phyloP scores from a whole-genome alignment of 768 basidiomycete species.

The Punctularia strigosozonata region DNA sequence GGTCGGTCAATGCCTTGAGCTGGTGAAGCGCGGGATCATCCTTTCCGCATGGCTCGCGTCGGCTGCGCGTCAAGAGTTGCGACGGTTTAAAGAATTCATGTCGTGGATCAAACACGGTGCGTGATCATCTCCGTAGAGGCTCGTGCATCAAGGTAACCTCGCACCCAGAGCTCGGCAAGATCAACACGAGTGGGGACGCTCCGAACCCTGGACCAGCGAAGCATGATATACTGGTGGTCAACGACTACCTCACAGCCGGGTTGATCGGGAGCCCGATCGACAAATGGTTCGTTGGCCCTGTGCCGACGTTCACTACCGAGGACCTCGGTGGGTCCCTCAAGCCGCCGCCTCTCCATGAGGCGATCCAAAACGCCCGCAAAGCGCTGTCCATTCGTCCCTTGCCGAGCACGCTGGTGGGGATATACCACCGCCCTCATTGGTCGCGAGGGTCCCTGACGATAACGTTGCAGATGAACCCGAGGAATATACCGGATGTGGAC shows the following conservation, averaged over 20 bases:
- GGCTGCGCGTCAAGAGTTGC: slow-evolving; percentile 52
- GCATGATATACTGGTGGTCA: slow-evolving; percentile 72
- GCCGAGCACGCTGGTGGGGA: slow-evolving; percentile 18
- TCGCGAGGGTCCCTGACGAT: no score
- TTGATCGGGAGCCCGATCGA: slow-evolving; percentile 60
- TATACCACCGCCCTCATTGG: no score
- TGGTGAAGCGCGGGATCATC: slow-evolving; percentile 46
- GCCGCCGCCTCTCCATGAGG: slow-evolving; percentile 23
- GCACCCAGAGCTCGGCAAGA: slow-evolving; percentile 32
- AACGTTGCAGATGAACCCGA: slow-evolving; percentile 35
- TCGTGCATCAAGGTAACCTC: not conserved
- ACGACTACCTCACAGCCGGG: slow-evolving; percentile 66
- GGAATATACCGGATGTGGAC: slow-evolving; percentile 46
- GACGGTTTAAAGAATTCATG: slow-evolving; percentile 70
- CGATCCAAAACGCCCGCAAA: slow-evolving; percentile 35
- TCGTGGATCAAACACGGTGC: slow-evolving; percentile 67
- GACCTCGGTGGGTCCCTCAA: slow-evolving; percentile 36
- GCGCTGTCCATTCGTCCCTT: slow-evolving; percentile 23
- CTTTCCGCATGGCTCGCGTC: slow-evolving; percentile 59
- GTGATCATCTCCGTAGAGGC: slow-evolving; percentile 9
- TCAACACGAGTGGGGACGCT: slow-evolving; percentile 40
- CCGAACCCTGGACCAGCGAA: slow-evolving; percentile 31
- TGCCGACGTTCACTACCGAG: slow-evolving; percentile 35
- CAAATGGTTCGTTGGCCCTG: slow-evolving; percentile 66
- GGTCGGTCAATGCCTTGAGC: slow-evolving; percentile 38